Base-by-base conservation (phyloP, 78 protist species). In the Speleostelium caveatum region DNA sequence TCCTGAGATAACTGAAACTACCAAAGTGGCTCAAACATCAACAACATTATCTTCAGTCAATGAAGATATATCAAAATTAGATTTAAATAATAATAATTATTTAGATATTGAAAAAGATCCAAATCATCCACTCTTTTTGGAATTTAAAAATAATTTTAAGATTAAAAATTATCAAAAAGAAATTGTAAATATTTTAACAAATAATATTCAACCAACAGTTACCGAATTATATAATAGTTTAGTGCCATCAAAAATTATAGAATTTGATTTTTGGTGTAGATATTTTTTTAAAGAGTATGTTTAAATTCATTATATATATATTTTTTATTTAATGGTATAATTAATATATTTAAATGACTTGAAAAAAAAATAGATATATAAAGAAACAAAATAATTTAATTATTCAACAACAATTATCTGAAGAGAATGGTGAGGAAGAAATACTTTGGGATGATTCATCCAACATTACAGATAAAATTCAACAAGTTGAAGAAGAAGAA, bases 201-300 rank as follows among this genome's bases (percentile, higher is more conserved):
- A 24, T 30, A 32, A 61, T 12, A 3, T 5, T 30, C 41, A 74
- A 39, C 63, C 4, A 8, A 58, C 10, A 19, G 16, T 58, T 58
- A n/a, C 21, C 2, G 42, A 66, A 30, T 28, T 8, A 12, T 76
- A 76, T 28, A 61, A 63, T 63, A 21, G n/a, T 32, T 63, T 76
- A 35, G 86, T 76, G 10, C 86, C 86, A 26, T 24, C 17, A 14
- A 19, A 76, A 6, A 65, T 76, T 12, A 65, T 10, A 38, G 73
- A 65, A 65, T 39, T 65, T 35, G 28, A 65, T 36, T 65, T 65
- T 65, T 65, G 73, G 73, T 65, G n/a, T 35, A 65, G 73, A 65
- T 65, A 65, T 38, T 65, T 65, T 24, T 65, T 38, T 65, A 33
- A 65, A n/a, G 53, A 45, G 10, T 45, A n/a, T n/a, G n/a, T n/a